Evolutionary conservation across 305 asterid species (phyloP), one percentile per base, ranked within the genome.

Genomic region (Striga hermonthica): DNA sequence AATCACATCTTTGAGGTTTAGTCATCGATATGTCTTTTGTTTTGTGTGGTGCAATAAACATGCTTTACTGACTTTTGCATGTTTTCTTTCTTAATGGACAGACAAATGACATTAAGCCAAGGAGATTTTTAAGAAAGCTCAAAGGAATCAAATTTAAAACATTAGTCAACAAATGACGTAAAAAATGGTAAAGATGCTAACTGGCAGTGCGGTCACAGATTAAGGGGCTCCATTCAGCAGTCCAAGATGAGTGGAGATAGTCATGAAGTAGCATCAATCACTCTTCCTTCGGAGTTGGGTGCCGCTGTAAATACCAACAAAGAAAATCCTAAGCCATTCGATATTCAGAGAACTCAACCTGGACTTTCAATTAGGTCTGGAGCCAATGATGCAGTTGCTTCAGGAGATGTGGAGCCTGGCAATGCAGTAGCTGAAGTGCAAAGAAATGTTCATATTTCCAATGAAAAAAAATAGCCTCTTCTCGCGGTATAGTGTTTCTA

Each of bases 371-470:
- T 71, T 44, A 84, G 72, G 69, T 58, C 70, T 28, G 68, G 67
- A 74, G 76, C 66, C 77, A 80, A 72, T 36, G 67, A 63, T 49
- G 75, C 79, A 36, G 76, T 74, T 78, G 82, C 83, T 73, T 80
- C 86, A 60, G 31, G 31, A 22, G 62, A 69, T 47, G 45, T 56
- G 28, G 82, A 77, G 60, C 62, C 72, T 58, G 82, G 75, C 66
- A 74, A 70, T 59, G 76, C 59, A 64, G 73, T 43, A 66, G 79
- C 74, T 34, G 89, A 79, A 72, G 88, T 82, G 64, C 89, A 75
- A 71, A 87, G 85, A 84, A 86, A 81, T 79, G 95, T 92, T 73
- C 96, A 89, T 62, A 84, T 87, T 76, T 82, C 88, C 52, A 55
- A 76, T 9, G 74, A 70, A 57, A 75, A 57, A 75, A 57, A 53